These are phyloP conservation scores for Trametes pubescens DNA, from an alignment of 1,284 basidiomycete species.

Conservation along the genomic window DNA sequence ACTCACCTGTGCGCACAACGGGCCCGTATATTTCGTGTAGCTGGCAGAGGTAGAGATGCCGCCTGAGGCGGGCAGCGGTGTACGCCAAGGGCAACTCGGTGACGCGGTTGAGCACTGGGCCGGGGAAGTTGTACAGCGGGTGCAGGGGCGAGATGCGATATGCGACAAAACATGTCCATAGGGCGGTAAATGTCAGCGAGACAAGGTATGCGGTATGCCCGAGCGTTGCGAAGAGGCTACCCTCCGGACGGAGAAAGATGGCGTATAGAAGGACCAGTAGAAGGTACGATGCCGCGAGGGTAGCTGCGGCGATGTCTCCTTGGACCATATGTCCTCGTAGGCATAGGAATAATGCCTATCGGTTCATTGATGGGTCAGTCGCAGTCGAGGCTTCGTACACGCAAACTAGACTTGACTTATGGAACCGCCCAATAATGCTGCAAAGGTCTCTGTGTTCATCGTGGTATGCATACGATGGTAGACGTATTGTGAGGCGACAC, in stretches of 20 bases:
- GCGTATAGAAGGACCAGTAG: background rate
- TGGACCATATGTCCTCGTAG: constrained; percentile 6
- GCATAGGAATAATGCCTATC: background rate
- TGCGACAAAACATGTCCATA: constrained; percentile 27
- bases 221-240: background rate
- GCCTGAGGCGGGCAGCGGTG: constrained; percentile 29
- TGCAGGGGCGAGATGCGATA: constrained; percentile 43
- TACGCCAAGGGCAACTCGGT: constrained; percentile 33
- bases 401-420: no score
- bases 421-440: no score
- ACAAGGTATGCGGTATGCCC: background rate
- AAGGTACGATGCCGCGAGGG: background rate
- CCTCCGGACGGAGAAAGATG: background rate
- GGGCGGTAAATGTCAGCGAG: background rate
- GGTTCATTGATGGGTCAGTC: no score
- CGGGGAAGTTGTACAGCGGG: constrained; percentile 40
- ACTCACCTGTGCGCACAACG: constrained; percentile 23
- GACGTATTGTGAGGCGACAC: no score
- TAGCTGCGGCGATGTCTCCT: constrained; percentile 2
- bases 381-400: no score
- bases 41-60: constrained; percentile 30
- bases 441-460: no score
- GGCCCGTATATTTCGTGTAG: constrained; percentile 37
- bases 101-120: constrained; percentile 36
- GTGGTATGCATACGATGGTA: no score